Evolutionary conservation across 2,329 filamentous ascomycete species (phyloP).

Genomic region (Didymella arachidicola): DNA sequence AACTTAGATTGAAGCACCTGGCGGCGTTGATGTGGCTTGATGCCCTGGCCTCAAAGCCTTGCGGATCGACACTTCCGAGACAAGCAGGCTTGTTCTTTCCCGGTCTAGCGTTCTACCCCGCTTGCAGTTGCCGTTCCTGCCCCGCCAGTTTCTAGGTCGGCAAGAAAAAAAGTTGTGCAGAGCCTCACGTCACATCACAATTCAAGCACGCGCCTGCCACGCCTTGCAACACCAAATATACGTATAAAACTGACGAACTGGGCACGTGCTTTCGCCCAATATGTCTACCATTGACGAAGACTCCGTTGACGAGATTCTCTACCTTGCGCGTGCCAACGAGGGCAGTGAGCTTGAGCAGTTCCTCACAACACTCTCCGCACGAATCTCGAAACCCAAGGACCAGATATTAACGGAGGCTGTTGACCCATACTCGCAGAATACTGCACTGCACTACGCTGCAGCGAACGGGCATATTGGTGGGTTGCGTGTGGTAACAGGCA

Average conservation of each 20-base stretch:
- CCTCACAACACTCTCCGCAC: conserved; percentile 67
- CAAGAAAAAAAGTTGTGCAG: conserved; percentile 21
- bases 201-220: conserved; percentile 9
- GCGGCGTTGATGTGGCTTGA: background rate
- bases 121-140: conserved; percentile 2
- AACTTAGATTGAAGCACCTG: conserved; percentile 1
- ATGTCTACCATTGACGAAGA: conserved; percentile 63
- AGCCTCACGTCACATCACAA: conserved; percentile 21
- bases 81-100: background rate
- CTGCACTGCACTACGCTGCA: conserved; percentile 85
- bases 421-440: conserved; percentile 79
- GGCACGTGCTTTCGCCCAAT: conserved; percentile 7
- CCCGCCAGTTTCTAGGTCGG: conserved; percentile 8
- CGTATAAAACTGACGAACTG: background rate
- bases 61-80: conserved; percentile 6
- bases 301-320: conserved; percentile 89
- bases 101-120: conserved; percentile 1
- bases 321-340: conserved; percentile 82
- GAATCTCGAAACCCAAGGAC: conserved; percentile 68
- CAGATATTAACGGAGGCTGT: conserved; percentile 71
- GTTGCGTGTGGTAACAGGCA: background rate
- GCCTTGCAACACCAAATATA: background rate
- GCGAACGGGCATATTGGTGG: conserved; percentile 87
- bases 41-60: background rate
- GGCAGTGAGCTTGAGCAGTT: conserved; percentile 68